A percentile compares a stretch with the other conserved stretches of the same genome.
Evolutionary conservation across 2,329 filamentous ascomycete genomes (phyloP).

Genomic region (Cladosporium sphaerospermum): DNA sequence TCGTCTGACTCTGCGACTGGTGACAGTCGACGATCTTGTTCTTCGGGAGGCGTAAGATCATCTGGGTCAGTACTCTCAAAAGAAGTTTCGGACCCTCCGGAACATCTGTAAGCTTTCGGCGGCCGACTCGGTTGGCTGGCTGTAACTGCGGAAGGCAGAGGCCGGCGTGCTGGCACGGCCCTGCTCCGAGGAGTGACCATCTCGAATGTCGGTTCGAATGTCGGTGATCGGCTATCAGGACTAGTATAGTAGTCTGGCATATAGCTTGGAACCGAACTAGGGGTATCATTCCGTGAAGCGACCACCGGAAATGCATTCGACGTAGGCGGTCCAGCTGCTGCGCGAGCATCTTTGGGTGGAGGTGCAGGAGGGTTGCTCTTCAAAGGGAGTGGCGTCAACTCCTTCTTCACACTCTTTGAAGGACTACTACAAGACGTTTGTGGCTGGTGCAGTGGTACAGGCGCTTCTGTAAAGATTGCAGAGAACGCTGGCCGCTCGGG

Average conservation of each 20-base stretch:
- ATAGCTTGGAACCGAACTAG: slow-evolving; percentile 17
- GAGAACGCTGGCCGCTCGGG: background rate
- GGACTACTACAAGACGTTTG: background rate
- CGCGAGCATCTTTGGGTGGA: background rate
- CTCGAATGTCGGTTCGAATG: slow-evolving; percentile 7
- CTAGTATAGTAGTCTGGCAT: slow-evolving; percentile 29
- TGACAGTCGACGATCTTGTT: slow-evolving; percentile 37
- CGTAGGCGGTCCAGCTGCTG: background rate
- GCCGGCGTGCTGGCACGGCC: background rate
- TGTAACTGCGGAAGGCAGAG: slow-evolving; percentile 18
- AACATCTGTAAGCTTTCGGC: slow-evolving; percentile 13
- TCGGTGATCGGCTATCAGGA: slow-evolving; percentile 23
- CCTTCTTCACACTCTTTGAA: slow-evolving; percentile 5
- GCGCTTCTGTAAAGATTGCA: slow-evolving; percentile 2
- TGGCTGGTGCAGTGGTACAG: background rate
- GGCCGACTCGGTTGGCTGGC: slow-evolving; percentile 19
- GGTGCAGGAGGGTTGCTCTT: background rate
- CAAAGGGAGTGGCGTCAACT: slow-evolving; percentile 11
- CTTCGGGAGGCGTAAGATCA: slow-evolving; percentile 42
- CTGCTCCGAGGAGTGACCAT: too few species aligned
- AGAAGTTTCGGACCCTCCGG: slow-evolving; percentile 36
- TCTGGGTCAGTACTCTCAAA: slow-evolving; percentile 42
- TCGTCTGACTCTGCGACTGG: slow-evolving; percentile 35
- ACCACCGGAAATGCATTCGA: slow-evolving; percentile 4
- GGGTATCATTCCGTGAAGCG: slow-evolving; percentile 12